Evolutionary conservation across 768 basidiomycete genomes (phyloP).

Genomic region (Mycena kentingensis): DNA sequence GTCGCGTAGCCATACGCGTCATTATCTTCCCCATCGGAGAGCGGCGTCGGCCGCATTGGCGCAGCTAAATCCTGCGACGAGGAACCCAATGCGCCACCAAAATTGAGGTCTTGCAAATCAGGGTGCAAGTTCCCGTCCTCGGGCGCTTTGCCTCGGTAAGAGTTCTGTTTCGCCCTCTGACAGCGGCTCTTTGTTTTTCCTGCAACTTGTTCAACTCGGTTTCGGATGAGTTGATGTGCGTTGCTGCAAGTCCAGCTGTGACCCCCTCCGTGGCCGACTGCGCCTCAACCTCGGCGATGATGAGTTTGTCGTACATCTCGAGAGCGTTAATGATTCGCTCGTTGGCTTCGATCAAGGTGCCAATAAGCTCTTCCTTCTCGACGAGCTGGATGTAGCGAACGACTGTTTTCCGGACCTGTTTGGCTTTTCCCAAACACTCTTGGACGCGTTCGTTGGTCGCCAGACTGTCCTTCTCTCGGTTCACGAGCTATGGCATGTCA

Average conservation of each 20-base stretch:
- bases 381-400: conserved; percentile 97
- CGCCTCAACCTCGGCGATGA: conserved; percentile 37
- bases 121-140: conserved; percentile 52
- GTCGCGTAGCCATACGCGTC: conserved; percentile 43
- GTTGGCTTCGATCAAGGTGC: conserved; percentile 91
- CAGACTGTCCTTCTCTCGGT: conserved; percentile 78
- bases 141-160: conserved; percentile 28
- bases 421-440: conserved; percentile 79
- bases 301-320: conserved; percentile 76
- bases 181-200: conserved; percentile 58
- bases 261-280: conserved; percentile 42
- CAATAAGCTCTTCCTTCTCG: conserved; percentile 92
- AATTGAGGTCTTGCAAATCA: conserved; percentile 87
- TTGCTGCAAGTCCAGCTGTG: conserved; percentile 50
- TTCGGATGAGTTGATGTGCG: conserved; percentile 51
- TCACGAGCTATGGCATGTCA: conserved; percentile 65
- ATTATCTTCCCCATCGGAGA: conserved; percentile 41
- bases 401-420: conserved; percentile 69
- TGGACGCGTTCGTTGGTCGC: conserved; percentile 79
- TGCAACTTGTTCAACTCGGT: conserved; percentile 59
- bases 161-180: conserved; percentile 42
- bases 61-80: conserved; percentile 57
- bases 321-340: conserved; percentile 86
- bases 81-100: conserved; percentile 61
- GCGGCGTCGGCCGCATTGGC: conserved; percentile 59